These are phyloP conservation scores for Kandelia obovata DNA, from an alignment of 345 rosid genomes.

Conservation along the genomic window DNA sequence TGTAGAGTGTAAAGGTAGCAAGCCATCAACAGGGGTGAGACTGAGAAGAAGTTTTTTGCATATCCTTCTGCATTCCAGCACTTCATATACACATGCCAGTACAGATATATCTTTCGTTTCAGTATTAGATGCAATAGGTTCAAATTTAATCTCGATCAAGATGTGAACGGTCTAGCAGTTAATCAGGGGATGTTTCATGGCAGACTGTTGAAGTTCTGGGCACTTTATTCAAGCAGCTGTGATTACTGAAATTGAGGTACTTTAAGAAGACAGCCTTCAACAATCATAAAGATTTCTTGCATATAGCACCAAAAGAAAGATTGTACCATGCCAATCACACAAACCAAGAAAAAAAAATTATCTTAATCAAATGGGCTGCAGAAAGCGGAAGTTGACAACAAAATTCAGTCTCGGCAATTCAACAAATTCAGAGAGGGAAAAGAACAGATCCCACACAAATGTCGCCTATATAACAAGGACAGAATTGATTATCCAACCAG, in stretches of 20 bases:
- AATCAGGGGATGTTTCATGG: neutral
- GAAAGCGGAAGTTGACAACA: no score
- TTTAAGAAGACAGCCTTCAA: neutral
- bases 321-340: no score
- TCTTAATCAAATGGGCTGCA: no score
- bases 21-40: neutral
- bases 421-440: neutral
- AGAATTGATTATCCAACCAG: neutral
- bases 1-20: neutral
- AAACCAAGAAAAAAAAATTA: no score
- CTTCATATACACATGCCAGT: neutral
- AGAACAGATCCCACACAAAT: neutral
- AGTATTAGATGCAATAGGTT: no score
- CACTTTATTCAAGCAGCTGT: neutral
- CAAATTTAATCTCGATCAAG: no score
- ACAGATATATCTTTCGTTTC: no score
- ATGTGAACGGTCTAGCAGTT: neutral
- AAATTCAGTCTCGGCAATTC: neutral
- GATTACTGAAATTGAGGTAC: neutral
- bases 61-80: neutral
- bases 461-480: neutral
- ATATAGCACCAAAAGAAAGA: neutral
- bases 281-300: neutral
- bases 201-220: neutral
- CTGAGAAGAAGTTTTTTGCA: neutral